Evolutionary conservation across 345 rosid genomes (phyloP).

Genomic region (Rhodomyrtus tomentosa): DNA sequence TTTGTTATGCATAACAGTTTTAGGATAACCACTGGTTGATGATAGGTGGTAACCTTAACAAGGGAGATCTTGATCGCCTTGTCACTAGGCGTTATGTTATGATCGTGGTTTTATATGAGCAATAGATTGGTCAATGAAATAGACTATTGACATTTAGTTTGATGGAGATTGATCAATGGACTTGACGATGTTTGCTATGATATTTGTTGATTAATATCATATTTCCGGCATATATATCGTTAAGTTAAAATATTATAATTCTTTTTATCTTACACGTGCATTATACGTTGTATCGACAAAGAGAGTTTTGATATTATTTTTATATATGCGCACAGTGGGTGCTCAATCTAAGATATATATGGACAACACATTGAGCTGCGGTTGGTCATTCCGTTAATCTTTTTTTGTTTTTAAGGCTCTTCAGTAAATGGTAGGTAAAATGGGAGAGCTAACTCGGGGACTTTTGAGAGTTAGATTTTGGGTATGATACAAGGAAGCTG

Average conservation of each 20-base stretch:
- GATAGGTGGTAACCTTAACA: too few species aligned
- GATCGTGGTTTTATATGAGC: neutral
- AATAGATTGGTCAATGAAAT: neutral
- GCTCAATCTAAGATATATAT: neutral
- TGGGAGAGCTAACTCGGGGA: fast-evolving
- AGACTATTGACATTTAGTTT: neutral
- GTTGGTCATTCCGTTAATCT: neutral
- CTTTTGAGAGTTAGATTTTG: too few species aligned
- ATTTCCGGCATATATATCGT: neutral
- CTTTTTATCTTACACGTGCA: neutral
- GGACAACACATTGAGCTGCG: neutral
- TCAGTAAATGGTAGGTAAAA: neutral
- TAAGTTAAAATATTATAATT: neutral
- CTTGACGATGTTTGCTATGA: neutral
- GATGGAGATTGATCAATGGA: neutral
- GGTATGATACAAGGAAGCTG: neutral
- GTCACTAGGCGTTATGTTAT: too few species aligned
- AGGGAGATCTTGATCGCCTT: too few species aligned
- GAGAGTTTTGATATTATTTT: neutral
- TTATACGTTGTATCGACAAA: too few species aligned
- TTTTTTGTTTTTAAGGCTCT: too few species aligned
- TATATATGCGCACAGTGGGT: neutral
- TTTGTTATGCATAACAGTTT: neutral
- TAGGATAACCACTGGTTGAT: neutral
- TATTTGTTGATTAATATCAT: neutral